Percentiles rank a stretch among this genome's conserved stretches.
Conservation (phyloP, 495 filamentous ascomycete species). For the Penicillium robsamsonii region DNA sequence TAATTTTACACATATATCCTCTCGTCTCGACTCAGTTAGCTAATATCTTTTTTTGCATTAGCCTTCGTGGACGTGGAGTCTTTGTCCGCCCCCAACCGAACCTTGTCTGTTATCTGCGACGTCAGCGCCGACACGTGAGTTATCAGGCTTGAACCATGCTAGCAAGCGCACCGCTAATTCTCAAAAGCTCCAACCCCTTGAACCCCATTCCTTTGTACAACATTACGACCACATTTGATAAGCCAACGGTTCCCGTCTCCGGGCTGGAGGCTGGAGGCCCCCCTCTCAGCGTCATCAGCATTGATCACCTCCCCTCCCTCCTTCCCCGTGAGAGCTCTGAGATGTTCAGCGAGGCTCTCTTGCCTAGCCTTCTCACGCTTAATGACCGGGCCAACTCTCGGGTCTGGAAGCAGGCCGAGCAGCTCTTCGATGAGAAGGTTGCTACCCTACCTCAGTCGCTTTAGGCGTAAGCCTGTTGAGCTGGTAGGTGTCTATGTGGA, state of each 20-base stretch:
- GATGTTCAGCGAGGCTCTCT: slow-evolving; percentile 74
- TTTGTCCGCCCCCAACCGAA: slow-evolving; percentile 64
- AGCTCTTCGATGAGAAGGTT: slow-evolving; percentile 83
- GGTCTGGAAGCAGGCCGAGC: slow-evolving; percentile 82
- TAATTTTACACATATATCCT: background rate
- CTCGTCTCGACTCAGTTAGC: background rate
- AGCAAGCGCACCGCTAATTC: background rate
- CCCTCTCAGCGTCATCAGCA: slow-evolving; percentile 74
- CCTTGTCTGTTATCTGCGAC: slow-evolving; percentile 84
- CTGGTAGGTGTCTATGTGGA: background rate
- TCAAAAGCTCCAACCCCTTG: slow-evolving; percentile 60
- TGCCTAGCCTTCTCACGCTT: slow-evolving; percentile 75
- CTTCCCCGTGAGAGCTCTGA: slow-evolving; percentile 86
- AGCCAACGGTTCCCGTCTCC: slow-evolving; percentile 74
- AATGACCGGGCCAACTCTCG: slow-evolving; percentile 67
- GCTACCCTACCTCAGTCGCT: slow-evolving; percentile 58
- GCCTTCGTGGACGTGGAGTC: slow-evolving; percentile 70
- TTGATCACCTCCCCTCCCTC: slow-evolving; percentile 87
- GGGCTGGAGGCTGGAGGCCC: slow-evolving; percentile 51
- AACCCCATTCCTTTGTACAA: slow-evolving; percentile 85
- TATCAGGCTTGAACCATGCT: background rate
- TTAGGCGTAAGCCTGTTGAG: slow-evolving; percentile 15
- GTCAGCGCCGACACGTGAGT: slow-evolving; percentile 67
- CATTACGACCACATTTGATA: slow-evolving; percentile 75
- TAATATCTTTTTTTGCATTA: background rate